These are phyloP conservation scores for Metschnikowia chrysomelidarum DNA, from an alignment of 805 yeast species.

Conservation along the genomic window DNA sequence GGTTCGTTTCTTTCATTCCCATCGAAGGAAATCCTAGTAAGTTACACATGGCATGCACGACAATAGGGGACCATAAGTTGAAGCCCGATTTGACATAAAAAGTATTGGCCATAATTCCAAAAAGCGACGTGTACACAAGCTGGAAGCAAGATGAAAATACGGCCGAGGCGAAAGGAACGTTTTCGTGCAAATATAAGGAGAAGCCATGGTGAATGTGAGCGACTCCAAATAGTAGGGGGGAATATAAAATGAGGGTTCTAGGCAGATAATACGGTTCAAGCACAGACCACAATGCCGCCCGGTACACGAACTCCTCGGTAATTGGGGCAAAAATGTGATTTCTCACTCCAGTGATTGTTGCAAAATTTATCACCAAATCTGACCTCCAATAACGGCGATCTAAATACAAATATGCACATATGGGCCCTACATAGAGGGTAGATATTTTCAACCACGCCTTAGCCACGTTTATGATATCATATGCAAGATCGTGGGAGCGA, in stretches of 20 bases:
- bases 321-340: conserved; percentile 69
- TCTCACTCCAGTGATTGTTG: conserved; percentile 45
- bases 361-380: conserved; percentile 23
- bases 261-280: conserved; percentile 15
- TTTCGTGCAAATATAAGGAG: conserved; percentile 36
- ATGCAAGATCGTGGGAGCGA: conserved; percentile 6
- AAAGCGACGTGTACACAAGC: conserved; percentile 60
- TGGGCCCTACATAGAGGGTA: conserved; percentile 22
- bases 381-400: conserved; percentile 3
- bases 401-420: conserved; percentile 15
- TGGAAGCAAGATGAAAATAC: conserved; percentile 48
- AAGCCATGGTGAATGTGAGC: conserved; percentile 79
- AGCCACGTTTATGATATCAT: conserved; percentile 17
- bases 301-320: conserved; percentile 73
- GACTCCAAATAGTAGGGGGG: conserved; percentile 66
- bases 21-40: conserved; percentile 61
- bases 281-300: conserved; percentile 43
- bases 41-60: conserved; percentile 69
- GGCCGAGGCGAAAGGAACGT: conserved; percentile 27
- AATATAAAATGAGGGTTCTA: conserved; percentile 5
- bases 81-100: conserved; percentile 48
- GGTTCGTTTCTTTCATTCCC: conserved; percentile 15
- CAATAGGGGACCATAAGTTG: conserved; percentile 54
- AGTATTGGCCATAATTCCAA: conserved; percentile 66
- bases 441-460: conserved; percentile 12